phyloP scores from a whole-genome alignment of 2,329 filamentous ascomycete species.

The Apiospora saccharicola region DNA sequence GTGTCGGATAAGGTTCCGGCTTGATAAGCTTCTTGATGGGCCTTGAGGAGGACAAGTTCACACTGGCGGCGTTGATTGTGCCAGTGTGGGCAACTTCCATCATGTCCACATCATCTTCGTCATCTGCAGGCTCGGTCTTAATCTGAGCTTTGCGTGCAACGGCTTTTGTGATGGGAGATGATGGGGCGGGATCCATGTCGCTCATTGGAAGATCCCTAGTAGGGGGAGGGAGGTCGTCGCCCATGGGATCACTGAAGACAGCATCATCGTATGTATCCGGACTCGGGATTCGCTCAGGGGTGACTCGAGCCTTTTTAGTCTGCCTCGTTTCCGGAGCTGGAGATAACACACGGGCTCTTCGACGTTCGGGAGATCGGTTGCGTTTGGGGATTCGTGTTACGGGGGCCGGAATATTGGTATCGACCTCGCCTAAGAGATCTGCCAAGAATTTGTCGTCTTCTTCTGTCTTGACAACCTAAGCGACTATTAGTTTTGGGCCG shows the following conservation, averaged over 20 bases:
- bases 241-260: slow-evolving; percentile 60
- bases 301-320: slow-evolving; percentile 64
- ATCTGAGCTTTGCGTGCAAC: slow-evolving; percentile 72
- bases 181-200: slow-evolving; percentile 74
- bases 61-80: slow-evolving; percentile 70
- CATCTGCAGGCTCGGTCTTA: slow-evolving; percentile 59
- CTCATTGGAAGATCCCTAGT: slow-evolving; percentile 74
- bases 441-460: slow-evolving; percentile 90
- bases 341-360: slow-evolving; percentile 82
- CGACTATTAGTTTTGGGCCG: not conserved
- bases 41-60: slow-evolving; percentile 86
- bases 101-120: slow-evolving; percentile 81
- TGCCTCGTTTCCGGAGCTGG: slow-evolving; percentile 67
- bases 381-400: slow-evolving; percentile 66
- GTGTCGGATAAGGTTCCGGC: slow-evolving; percentile 70
- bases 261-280: slow-evolving; percentile 62
- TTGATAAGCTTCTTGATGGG: slow-evolving; percentile 79
- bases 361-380: slow-evolving; percentile 77
- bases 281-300: slow-evolving; percentile 55
- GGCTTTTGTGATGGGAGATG: slow-evolving; percentile 84
- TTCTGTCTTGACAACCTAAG: slow-evolving; percentile 76
- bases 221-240: slow-evolving; percentile 63
- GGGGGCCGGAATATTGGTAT: slow-evolving; percentile 70
- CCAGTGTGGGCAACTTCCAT: slow-evolving; percentile 87
- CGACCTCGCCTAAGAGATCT: slow-evolving; percentile 85